Evolutionary conservation across 768 basidiomycete genomes (phyloP), one percentile per base, ranked within the genome.

Genomic region (Termitomyces sp.): DNA sequence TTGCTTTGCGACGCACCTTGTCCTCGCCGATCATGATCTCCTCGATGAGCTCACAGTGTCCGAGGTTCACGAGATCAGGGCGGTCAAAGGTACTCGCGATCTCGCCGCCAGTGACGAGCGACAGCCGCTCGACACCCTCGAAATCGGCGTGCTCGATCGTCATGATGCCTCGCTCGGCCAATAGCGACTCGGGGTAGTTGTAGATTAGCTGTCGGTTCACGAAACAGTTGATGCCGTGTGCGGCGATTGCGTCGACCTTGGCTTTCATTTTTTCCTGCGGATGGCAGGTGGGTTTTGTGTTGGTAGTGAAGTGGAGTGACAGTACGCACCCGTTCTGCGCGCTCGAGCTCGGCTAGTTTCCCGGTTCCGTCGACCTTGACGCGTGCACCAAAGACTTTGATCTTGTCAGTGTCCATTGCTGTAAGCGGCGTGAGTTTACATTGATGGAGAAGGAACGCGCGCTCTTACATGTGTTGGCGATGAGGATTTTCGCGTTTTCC

Each of bases 21-120:
- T 99, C 97, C 75, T 99, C 97, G 18, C 97, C 97, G 63, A 99
- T 98, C 82, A 99, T 98, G 65, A 98, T 88, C 76, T 99, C 97
- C 74, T 98, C 97, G 56, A 99, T 97, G 61, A 94, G 69, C 62
- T 98, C 96, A 68, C 96, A 98, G 41, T 79, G 80, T 6, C 97
- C 97, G 13, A 99, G 84, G 70, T 92, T 94, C 57, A 98, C 93
- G 28, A 91, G 81, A 65, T 95, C 92, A 0, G 95, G 93, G 41
- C 89, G 79, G 52, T 96, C 96, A 66, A 98, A 99, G 0, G 96
- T 97, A 63, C 88, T 91, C 0, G 93, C 90, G 61, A 99, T 98
- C 74, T 99, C 97, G 28, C 97, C 97, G 7, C 97, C 97, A 13
- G 95, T 98, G 33, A 99, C 97, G 5, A 99, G 82, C 2, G 94